Evolutionary conservation across 306 rosid species (phyloP).

Genomic region (Pueraria montana): DNA sequence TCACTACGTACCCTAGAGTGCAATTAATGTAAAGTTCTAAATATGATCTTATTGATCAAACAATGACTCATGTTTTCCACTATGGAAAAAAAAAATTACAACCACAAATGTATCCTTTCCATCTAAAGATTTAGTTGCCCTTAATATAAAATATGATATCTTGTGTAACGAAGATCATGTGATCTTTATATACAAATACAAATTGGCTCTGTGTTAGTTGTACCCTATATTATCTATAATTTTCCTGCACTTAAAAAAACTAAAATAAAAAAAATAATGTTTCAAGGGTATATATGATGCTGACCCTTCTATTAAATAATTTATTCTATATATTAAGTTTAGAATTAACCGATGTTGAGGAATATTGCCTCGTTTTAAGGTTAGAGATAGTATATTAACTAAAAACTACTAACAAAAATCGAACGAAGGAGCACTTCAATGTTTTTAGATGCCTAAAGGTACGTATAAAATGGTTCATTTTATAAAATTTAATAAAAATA

Average conservation of each 20-base stretch:
- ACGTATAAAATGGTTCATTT: background rate
- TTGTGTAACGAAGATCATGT: background rate
- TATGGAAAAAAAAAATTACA: background rate
- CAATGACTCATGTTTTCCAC: background rate
- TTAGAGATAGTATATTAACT: background rate
- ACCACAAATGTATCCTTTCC: background rate
- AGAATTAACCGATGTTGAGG: background rate
- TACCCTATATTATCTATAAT: background rate
- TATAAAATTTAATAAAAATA: background rate
- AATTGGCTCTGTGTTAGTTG: background rate
- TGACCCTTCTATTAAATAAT: background rate
- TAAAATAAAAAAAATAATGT: too few relatives aligned
- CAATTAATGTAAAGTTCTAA: background rate
- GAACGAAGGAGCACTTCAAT: background rate
- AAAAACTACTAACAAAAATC: background rate
- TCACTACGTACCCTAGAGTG: background rate
- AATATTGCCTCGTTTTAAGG: background rate
- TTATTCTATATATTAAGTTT: background rate
- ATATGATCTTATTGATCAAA: background rate
- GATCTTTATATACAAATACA: background rate
- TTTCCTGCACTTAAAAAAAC: background rate
- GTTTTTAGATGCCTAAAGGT: background rate
- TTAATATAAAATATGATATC: constrained; percentile 15
- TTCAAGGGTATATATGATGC: background rate
- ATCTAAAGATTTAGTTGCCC: background rate